Evolutionary conservation across 2,329 filamentous ascomycete genomes (phyloP), one percentile per base, ranked within the genome.

Genomic region (Colletotrichum salicis): DNA sequence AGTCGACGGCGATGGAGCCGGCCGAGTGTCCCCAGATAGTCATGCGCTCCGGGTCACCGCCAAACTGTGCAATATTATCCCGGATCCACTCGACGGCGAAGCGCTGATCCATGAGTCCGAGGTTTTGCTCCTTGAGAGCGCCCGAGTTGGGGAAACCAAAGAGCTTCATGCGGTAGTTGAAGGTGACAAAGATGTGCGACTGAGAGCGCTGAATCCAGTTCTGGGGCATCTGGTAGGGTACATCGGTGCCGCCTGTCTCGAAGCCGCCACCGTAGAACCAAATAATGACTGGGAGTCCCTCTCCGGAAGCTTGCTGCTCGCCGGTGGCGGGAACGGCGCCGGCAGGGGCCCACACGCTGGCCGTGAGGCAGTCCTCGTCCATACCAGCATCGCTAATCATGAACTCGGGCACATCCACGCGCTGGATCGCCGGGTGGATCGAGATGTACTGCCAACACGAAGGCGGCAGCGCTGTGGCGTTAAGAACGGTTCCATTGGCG

Each of bases 351-450:
- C 70, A 72, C 4, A 93, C 85, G 67, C 86, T 87, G 71, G 93
- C 79, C 2, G 85, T 90, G 48, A 93, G 80, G 75, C 91, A 93
- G 78, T 93, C 90, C 78, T 93, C 91, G 45, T 72, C 55, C 70
- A 72, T 70, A 22, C 70, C 70, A 45, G 70, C 70, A 48, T 37
- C 33, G 19, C 70, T 65, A 55, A 70, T 72, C 70, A 72, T 70
- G 65, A 72, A 72, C 70, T 72, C 70, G 22, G 70, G 65, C 54
- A 70, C 70, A 22, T 72, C 65, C 35, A 69, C 60, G 12, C 70
- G 70, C 59, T 60, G 65, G 29, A 72, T 64, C 33, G 65, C 70
- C 35, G 70, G 70, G 35, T 69, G 65, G 22, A 72, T 59, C 60
- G 70, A 72, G 55, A 72, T 72, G 55, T 72, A 72, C 60, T 70